Evolutionary conservation across 202 grass and related monocot species (phyloP).

Genomic region (Carex sylvatica): DNA sequence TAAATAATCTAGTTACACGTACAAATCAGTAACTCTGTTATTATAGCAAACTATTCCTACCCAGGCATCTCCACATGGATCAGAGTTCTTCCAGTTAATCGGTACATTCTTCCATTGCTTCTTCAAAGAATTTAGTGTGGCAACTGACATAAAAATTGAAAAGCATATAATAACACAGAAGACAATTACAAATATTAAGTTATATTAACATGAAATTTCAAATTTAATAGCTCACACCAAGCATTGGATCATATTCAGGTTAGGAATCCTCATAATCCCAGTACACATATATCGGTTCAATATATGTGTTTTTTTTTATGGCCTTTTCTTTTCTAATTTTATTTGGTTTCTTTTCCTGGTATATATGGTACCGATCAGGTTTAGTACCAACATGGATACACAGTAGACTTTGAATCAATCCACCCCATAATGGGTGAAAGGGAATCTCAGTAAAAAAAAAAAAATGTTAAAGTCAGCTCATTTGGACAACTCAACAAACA

Average conservation of each 20-base stretch:
- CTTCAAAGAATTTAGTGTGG: slow-evolving; percentile 52
- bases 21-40: slow-evolving; percentile 59
- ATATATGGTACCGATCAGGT: background rate
- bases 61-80: slow-evolving; percentile 56
- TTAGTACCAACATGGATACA: background rate
- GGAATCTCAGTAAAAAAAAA: background rate
- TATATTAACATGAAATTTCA: background rate
- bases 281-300: background rate
- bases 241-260: background rate
- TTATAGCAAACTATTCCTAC: slow-evolving; percentile 46
- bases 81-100: slow-evolving; percentile 45
- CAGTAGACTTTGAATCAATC: background rate
- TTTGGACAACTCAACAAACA: background rate
- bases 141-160: slow-evolving; percentile 31
- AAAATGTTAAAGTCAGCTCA: background rate
- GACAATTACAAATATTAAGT: background rate
- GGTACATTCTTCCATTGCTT: slow-evolving; percentile 56
- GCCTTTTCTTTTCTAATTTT: background rate
- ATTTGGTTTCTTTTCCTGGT: background rate
- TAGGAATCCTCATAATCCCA: background rate
- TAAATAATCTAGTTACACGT: slow-evolving; percentile 22
- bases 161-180: slow-evolving; percentile 3
- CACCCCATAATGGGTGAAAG: background rate
- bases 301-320: background rate
- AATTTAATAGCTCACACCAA: background rate